Evolutionary conservation across 2,329 filamentous ascomycete genomes (phyloP), one percentile per base, ranked within the genome.

Genomic region (Cyclaneusma minus): DNA sequence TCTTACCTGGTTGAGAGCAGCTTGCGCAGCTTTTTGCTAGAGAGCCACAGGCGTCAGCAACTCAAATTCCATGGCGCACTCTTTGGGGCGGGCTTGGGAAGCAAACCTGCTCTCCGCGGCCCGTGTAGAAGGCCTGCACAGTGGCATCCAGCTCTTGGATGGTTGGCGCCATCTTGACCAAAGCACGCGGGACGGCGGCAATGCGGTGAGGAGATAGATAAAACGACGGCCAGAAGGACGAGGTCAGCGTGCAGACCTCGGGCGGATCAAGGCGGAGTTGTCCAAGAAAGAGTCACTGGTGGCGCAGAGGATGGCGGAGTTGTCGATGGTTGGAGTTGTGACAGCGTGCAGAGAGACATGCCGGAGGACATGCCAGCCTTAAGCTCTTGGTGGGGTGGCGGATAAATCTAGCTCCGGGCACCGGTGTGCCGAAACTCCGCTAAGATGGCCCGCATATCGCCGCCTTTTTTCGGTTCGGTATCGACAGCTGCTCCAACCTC

Each of bases 121-220:
- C 85, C 61, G 95, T 87, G 50, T 93, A 98, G 60, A 98, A 95
- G 62, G 82, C 74, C 54, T 81, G 85, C 66, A 95, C 87, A 41
- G 84, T 89, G 55, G 67, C 76, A 70, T 98, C 89, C 63, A 98
- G 74, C 72, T 98, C 89, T 55, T 79, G 73, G 56, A 98, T 87
- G 47, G 79, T 62, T 51, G 69, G 61, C 52, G 70, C 62, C 71
- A 76, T 76, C 54, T 51, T 59, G 42, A 35, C 42, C 43, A 44
- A 46, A 50, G 49, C 42, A 22, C 19, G 22, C 15, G 13, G 29
- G 29, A 33, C 35, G 41, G 45, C 42, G 41, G 41, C 36, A 39
- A 44, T 44, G 39, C 40, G 45, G 41, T 43, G 39, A 39, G 38
- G 28, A 34, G 23, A 16, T 18, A 29, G 32, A 32, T 30, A 35